Evolutionary conservation across 2,329 filamentous ascomycete genomes (phyloP), one percentile per base, ranked within the genome.

Genomic region (Aspergillus tanneri): DNA sequence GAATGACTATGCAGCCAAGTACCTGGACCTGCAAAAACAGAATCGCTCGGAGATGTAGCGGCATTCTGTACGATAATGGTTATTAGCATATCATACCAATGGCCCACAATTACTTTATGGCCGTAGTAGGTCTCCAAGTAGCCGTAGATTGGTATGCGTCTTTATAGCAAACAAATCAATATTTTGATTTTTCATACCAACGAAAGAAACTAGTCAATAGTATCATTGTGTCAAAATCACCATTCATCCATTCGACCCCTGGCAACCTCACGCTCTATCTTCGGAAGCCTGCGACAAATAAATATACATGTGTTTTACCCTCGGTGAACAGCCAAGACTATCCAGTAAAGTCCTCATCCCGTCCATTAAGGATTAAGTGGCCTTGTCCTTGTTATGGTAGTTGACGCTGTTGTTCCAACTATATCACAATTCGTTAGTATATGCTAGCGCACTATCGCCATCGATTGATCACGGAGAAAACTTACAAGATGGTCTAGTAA

Each of bases 381-480:
- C 60, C 82, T 88, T 90, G 78, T 95, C 86, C 78, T 87, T 87
- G 80, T 95, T 90, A 85, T 97, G 90, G 80, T 95, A 92, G 85
- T 97, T 97, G 79, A 96, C 90, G 50, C 79, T 81, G 59, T 85
- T 79, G 77, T 97, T 97, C 93, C 93, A 99, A 87, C 87, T 90
- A 63, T 43, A 7, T 25, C 12, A 5, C 28, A n/a, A 22, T 23
- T 25, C 44, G 52, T 63, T 56, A 62, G 58, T 49, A 38, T 12
- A 6, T 30, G 28, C 7, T 25, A 22, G 23, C 4, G 19, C 12
- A 5, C 5, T 12, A 21, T 21, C 9, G 23, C 6, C 3, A 18
- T 45, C 5, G 3, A 22, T 22, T 12, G n/a, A 28, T 16, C 18
- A 22, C 4, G 9, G 10, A 3, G 25, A 18, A 27, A 44, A 78